Evolutionary conservation across 768 basidiomycete genomes (phyloP).

Genomic region (Boletus reticuloceps): DNA sequence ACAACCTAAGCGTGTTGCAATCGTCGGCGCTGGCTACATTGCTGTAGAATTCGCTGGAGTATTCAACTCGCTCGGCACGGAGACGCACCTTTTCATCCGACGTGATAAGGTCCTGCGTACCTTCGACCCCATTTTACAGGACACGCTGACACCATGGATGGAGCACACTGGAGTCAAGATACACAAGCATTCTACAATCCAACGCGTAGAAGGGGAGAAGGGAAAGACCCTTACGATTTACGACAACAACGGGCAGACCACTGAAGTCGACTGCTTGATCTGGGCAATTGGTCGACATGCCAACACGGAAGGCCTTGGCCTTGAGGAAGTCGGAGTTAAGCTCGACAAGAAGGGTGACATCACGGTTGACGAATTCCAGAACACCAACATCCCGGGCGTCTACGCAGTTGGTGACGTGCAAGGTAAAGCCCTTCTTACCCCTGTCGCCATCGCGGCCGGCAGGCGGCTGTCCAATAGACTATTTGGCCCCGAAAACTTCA

Average conservation of each 20-base stretch:
- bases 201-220: conserved; percentile 71
- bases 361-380: conserved; percentile 89
- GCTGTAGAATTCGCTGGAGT: conserved; percentile 96
- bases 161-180: conserved; percentile 90
- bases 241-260: conserved; percentile 67
- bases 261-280: conserved; percentile 83
- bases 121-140: conserved; percentile 86
- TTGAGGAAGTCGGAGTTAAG: conserved; percentile 76
- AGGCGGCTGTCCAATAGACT: conserved; percentile 84
- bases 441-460: conserved; percentile 97
- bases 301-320: conserved; percentile 73
- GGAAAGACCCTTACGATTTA: conserved; percentile 74
- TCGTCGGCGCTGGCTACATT: conserved; percentile 97
- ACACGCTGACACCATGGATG: conserved; percentile 88
- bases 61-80: conserved; percentile 84
- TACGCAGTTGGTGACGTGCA: conserved; percentile 89
- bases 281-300: conserved; percentile 95
- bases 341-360: conserved; percentile 79
- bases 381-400: conserved; percentile 66
- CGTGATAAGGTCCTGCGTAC: conserved; percentile 87
- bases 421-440: conserved; percentile 91
- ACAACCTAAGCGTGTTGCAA: conserved; percentile 90
- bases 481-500: conserved; percentile 85
- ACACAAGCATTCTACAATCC: conserved; percentile 74
- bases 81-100: conserved; percentile 92